phyloP scores from a whole-genome alignment of 331 rosid species.

The Rosa hybrid region DNA sequence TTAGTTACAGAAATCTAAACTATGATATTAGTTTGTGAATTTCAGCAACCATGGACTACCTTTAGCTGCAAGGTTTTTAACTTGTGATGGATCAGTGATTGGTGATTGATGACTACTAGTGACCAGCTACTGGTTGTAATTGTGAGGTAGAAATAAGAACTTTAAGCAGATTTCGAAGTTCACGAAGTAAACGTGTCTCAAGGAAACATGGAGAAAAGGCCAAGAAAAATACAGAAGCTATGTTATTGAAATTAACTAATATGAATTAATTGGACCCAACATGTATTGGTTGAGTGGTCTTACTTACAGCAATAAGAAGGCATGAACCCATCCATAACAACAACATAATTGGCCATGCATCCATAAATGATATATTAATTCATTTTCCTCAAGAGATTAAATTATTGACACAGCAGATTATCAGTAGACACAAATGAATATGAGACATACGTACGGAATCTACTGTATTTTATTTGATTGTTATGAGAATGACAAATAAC shows the following conservation, averaged over 20 bases:
- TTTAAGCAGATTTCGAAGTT: neutral
- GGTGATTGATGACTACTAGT: neutral
- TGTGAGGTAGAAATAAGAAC: neutral
- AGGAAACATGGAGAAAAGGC: neutral
- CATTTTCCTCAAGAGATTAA: neutral
- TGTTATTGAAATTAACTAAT: neutral
- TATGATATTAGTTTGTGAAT: neutral
- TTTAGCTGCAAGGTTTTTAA: neutral
- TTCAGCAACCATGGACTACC: neutral
- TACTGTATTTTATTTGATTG: neutral
- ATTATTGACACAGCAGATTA: neutral
- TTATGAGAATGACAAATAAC: conserved; percentile 1
- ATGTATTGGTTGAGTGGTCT: neutral
- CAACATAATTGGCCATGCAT: neutral
- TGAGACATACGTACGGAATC: neutral
- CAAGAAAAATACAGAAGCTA: neutral
- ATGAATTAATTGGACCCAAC: neutral
- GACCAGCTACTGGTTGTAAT: neutral
- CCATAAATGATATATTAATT: neutral
- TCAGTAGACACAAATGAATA: neutral
- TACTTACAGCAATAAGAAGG: neutral
- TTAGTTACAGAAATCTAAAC: neutral
- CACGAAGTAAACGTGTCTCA: neutral
- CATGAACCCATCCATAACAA: neutral
- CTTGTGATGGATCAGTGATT: neutral